Percentiles rank a stretch among this genome's conserved stretches.
phyloP scores from a whole-genome alignment of 2,329 filamentous ascomycete genomes.

The Chrysoporthe austroafricana region DNA sequence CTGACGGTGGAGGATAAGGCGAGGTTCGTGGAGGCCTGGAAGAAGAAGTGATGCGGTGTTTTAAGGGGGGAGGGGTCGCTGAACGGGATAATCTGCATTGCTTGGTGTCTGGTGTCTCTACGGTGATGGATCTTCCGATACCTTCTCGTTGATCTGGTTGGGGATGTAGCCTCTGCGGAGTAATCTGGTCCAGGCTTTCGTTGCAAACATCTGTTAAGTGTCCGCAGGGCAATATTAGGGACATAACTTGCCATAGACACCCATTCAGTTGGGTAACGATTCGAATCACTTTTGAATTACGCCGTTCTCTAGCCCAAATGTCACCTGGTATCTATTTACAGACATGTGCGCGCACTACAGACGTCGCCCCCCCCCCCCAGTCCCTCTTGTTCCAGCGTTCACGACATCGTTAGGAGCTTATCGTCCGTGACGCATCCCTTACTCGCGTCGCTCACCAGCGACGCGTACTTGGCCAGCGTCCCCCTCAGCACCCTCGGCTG shows the following conservation, averaged over 20 bases:
- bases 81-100: constrained; percentile 15
- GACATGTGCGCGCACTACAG: not conserved
- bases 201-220: not conserved
- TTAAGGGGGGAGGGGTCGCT: constrained; percentile 29
- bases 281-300: constrained; percentile 22
- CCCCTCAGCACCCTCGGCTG: constrained; percentile 62
- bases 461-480: constrained; percentile 72
- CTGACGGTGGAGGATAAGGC: constrained; percentile 82
- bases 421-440: constrained; percentile 62
- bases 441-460: constrained; percentile 61
- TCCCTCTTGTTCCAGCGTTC: constrained; percentile 5
- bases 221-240: not conserved
- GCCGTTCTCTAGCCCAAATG: constrained; percentile 25
- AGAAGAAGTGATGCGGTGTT: constrained; percentile 40
- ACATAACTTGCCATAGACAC: not conserved
- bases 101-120: constrained; percentile 22
- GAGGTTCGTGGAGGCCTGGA: constrained; percentile 75
- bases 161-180: not conserved
- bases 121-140: not conserved
- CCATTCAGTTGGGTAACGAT: not conserved
- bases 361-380: not conserved
- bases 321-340: constrained; percentile 26
- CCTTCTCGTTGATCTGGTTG: not conserved
- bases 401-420: constrained; percentile 30
- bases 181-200: not conserved